Evolutionary conservation across 805 yeast species (phyloP), one percentile per base, ranked within the genome.

Genomic region (Candida montana): DNA sequence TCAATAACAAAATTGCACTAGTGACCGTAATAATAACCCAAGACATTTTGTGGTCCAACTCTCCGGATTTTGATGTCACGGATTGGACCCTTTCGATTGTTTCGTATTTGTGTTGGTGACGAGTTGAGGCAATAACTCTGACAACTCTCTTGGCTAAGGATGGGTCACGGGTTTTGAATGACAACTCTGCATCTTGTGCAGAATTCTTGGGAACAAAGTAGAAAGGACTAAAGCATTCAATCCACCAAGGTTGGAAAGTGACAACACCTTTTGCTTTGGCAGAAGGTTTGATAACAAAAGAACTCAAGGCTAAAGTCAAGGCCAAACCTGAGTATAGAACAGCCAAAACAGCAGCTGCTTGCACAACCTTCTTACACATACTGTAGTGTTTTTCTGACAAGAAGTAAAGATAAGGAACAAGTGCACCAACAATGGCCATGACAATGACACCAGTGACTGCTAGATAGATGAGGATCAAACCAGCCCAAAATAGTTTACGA

Each of bases 171-270:
- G 61, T 59, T 62, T 68, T 67, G 45, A 73, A 72, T 0, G 73
- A 57, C 31, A 60, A 65, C 48, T 65, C 75, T 12, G 80, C 82
- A 35, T 63, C 59, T 41, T 63, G 63, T 8, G 72, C 65, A 2
- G 87, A 77, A 39, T 69, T 69, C 44, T 69, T 71, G 46, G 69
- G 67, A 12, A 80, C 81, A 61, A 69, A 83, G 60, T 83, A 84
- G 37, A 67, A 62, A 15, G 80, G 71, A 19, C 63, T 54, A 50
- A 83, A 81, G 5, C 77, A 71, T 57, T 79, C 79, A 53, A 84
- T 79, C 93, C 93, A 84, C 74, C 81, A 80, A 29, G 95, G 87
- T 56, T 79, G 85, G 57, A 77, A 83, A 36, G 74, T 77, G 51
- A 74, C 70, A 30, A 80, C 67, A 32, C 63, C 57, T 46, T 69